Evolutionary conservation across 176 grass and related monocot genomes (phyloP).

Genomic region (Stipa capillata): DNA sequence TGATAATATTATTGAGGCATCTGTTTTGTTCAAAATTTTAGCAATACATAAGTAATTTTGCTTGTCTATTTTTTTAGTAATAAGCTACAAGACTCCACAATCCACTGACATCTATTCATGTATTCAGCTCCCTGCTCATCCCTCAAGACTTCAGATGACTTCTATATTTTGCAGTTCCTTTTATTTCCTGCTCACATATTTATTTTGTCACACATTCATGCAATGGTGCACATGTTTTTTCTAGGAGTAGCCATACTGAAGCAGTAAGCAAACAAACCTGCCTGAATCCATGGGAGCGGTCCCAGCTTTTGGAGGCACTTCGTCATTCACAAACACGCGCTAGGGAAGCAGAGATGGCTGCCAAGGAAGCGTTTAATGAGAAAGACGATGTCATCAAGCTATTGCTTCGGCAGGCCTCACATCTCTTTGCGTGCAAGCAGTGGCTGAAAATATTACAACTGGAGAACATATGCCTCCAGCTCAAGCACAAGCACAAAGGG

Average conservation of each 20-base stretch:
- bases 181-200: neutral
- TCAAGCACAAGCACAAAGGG: conserved; percentile 54
- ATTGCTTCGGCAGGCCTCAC: conserved; percentile 60
- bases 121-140: neutral
- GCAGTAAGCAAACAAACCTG: neutral
- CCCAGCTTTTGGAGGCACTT: conserved; percentile 59
- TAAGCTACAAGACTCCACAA: neutral
- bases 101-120: neutral
- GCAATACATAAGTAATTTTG: neutral
- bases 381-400: conserved; percentile 70
- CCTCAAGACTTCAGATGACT: neutral
- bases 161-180: neutral
- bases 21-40: too few relatives aligned
- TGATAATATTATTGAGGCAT: too few relatives aligned
- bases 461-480: conserved; percentile 67
- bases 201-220: neutral
- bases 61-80: too few relatives aligned
- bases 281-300: conserved; percentile 15
- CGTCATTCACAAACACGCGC: conserved; percentile 83
- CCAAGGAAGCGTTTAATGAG: conserved; percentile 46
- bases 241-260: neutral
- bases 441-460: conserved; percentile 78
- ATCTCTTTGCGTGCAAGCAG: conserved; percentile 86
- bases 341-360: conserved; percentile 76
- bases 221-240: conserved; percentile 1